Evolutionary conservation across 1,284 basidiomycete species (phyloP), one percentile per base, ranked within the genome.

Genomic region (Bjerkandera adusta): DNA sequence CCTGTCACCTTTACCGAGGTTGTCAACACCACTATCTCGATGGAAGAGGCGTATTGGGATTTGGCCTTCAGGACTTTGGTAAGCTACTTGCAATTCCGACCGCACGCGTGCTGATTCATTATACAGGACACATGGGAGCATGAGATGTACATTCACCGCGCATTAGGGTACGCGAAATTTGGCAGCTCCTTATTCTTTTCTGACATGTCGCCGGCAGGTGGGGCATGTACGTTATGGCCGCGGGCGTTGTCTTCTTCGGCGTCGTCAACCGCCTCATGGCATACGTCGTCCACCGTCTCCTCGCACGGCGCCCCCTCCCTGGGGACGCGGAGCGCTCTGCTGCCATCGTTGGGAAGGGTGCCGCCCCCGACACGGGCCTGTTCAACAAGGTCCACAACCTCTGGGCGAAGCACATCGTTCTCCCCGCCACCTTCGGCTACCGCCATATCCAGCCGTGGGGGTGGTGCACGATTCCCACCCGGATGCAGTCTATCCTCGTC

Each of bases 381-480:
- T 36, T 36, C 34, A 36, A 36, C 15, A 36, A 36, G 15, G 34
- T 15, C 8, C 34, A 36, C 15, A 36, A 36, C 34, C 34, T 36
- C 34, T 36, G 34, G 34, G 34, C 15, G 34, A 36, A 36, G 34
- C 34, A 36, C 21, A 15, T 36, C 34, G 21, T 15, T 16, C 34
- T 36, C 21, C 34, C 34, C 15, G 34, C 34, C 10, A 36, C 34
- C 34, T 36, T 36, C 21, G 34, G 34, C 21, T 36, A 36, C 6
- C 34, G 34, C 21, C 34, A 36, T 20, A 36, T 36, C 34, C 34
- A 36, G 21, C 34, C 34, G 11, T 36, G 34, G 34, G 34, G 34
- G 10, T 36, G 34, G 34, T 36, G 34, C 34, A 36, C 34, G 15
- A 36, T 36, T 15, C 34, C 34, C 34, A 36, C 34, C 11, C 34